Evolutionary conservation across 2,329 filamentous ascomycete species (phyloP).

Genomic region (Pseudogymnoascus sp.): DNA sequence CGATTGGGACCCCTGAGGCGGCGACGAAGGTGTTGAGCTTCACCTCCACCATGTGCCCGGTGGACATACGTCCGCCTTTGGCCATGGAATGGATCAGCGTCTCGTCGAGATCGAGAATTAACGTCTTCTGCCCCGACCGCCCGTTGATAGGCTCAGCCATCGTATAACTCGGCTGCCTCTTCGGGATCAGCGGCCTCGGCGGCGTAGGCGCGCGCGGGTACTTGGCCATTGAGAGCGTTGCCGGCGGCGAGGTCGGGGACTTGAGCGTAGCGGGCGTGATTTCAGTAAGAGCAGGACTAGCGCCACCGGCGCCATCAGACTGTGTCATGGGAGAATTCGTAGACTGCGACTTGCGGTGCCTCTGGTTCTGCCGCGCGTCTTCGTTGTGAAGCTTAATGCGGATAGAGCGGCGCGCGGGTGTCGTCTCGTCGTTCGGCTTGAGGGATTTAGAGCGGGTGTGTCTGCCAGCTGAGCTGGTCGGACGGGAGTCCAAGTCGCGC

Average conservation of each 20-base stretch:
- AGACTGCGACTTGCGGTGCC: conserved; percentile 54
- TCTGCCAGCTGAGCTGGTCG: conserved; percentile 25
- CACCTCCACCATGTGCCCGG: conserved; percentile 98
- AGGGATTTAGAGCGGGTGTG: conserved; percentile 54
- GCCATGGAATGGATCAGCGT: conserved; percentile 97
- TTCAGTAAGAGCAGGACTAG: conserved; percentile 32
- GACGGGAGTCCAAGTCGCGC: conserved; percentile 24
- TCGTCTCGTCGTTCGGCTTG: conserved; percentile 46
- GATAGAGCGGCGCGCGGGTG: conserved; percentile 68
- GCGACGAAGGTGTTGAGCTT: conserved; percentile 67
- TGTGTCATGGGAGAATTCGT: conserved; percentile 35
- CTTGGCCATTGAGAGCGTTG: conserved; percentile 61
- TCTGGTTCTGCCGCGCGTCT: conserved; percentile 63
- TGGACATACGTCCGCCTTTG: conserved; percentile 90
- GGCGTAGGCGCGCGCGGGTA: conserved; percentile 87
- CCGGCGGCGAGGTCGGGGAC: conserved; percentile 78
- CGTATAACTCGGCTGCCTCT: conserved; percentile 80
- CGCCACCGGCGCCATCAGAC: conserved; percentile 31
- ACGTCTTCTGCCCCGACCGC: conserved; percentile 69
- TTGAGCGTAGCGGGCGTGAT: conserved; percentile 75
- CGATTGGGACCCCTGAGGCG: conserved; percentile 53
- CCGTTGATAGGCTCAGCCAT: conserved; percentile 40
- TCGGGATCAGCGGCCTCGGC: conserved; percentile 80
- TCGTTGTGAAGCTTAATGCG: conserved; percentile 85
- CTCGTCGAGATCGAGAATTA: conserved; percentile 93